Evolutionary conservation across 2,329 filamentous ascomycete genomes (phyloP).

Genomic region (Dryadomyces quercivorus): DNA sequence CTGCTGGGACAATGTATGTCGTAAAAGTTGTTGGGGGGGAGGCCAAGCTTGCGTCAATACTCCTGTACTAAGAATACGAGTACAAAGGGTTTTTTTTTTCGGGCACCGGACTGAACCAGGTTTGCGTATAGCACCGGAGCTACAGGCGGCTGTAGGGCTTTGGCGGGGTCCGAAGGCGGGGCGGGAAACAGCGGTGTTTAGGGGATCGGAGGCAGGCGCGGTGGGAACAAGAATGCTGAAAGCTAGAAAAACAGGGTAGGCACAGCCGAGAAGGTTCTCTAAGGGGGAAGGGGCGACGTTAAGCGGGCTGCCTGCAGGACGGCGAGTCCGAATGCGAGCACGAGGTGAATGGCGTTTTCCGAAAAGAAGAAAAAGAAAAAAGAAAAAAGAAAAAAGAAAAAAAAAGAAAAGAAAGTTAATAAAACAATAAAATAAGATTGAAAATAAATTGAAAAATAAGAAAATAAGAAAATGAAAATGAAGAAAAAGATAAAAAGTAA

Average conservation of each 20-base stretch:
- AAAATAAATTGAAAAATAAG: not conserved
- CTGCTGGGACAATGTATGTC: not conserved
- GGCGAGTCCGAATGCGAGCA: no score
- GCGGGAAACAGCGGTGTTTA: not conserved
- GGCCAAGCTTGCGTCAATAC: not conserved
- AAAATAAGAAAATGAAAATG: not conserved
- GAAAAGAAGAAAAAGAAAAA: not conserved
- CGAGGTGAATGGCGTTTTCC: not conserved
- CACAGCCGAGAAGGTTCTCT: not conserved
- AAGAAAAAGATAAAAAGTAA: not conserved
- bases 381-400: not conserved
- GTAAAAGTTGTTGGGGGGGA: not conserved
- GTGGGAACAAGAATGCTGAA: not conserved
- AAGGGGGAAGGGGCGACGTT: not conserved
- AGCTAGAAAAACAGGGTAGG: not conserved
- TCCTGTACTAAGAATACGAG: not conserved
- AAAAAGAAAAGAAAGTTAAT: not conserved
- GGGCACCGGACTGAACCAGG: not conserved
- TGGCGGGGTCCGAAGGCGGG: conserved; percentile 2
- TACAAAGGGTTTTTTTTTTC: not conserved
- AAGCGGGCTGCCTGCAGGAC: no score
- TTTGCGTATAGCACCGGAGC: not conserved
- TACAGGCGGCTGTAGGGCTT: not conserved
- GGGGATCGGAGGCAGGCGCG: not conserved
- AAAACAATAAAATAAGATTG: not conserved